phyloP scores from a whole-genome alignment of 192 early-diverging fungal genomes.

The Cetraspora pellucida region DNA sequence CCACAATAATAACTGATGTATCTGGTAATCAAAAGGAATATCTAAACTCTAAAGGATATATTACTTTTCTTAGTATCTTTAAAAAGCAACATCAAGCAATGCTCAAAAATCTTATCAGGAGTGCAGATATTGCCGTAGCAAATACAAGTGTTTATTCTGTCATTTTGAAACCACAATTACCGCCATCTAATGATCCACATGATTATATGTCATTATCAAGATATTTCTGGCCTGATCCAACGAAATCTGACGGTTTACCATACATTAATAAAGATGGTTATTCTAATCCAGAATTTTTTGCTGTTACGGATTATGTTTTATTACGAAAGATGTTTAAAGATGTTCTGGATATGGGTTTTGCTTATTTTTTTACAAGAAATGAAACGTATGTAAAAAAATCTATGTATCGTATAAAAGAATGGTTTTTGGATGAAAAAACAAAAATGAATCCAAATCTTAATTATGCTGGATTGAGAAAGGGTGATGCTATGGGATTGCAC shows the following conservation, averaged over 20 bases:
- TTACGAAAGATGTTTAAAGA: conserved; percentile 46
- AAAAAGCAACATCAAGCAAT: conserved; percentile 8
- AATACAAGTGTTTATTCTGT: conserved; percentile 56
- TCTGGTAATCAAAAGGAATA: conserved; percentile 12
- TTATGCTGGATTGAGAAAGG: conserved; percentile 53
- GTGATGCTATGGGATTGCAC: conserved; percentile 40
- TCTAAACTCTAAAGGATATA: conserved; percentile 8
- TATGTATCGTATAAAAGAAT: conserved; percentile 43
- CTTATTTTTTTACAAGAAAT: conserved; percentile 56
- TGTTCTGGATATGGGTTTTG: conserved; percentile 52
- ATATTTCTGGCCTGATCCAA: conserved; percentile 60
- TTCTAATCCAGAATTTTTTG: conserved; percentile 57
- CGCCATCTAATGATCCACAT: conserved; percentile 53
- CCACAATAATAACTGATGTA: not conserved
- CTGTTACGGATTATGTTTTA: conserved; percentile 45
- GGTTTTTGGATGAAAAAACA: conserved; percentile 61
- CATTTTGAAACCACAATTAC: conserved; percentile 47
- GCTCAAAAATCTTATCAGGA: not conserved
- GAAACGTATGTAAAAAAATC: conserved; percentile 49
- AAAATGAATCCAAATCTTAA: conserved; percentile 66
- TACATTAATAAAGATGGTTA: conserved; percentile 55
- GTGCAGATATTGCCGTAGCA: conserved; percentile 39
- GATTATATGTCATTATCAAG: conserved; percentile 61
- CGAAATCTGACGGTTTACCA: conserved; percentile 44
- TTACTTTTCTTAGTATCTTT: not conserved